Conservation (phyloP, 768 basidiomycete species). For the Mycena epipterygia region DNA sequence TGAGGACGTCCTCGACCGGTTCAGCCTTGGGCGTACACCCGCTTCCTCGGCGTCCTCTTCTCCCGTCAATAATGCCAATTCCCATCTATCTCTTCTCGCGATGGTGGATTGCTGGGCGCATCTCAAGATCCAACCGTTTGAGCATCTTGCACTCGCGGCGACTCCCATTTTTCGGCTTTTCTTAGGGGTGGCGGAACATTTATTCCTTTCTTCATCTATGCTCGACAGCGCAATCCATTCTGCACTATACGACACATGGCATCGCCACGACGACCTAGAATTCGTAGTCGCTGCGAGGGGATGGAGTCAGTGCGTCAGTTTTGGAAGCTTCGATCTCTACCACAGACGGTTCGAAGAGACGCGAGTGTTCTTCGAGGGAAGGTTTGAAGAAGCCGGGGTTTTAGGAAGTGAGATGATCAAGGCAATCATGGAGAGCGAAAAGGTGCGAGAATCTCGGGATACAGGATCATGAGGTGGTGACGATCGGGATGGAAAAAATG, state of each 20-base stretch:
- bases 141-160: constrained; percentile 92
- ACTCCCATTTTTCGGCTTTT: constrained; percentile 97
- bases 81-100: constrained; percentile 92
- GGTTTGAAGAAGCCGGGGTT: constrained; percentile 89
- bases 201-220: constrained; percentile 80
- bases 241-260: constrained; percentile 80
- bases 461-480: neutral
- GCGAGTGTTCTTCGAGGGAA: constrained; percentile 82
- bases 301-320: constrained; percentile 96
- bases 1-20: constrained; percentile 89
- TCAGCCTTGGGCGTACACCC: constrained; percentile 75
- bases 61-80: constrained; percentile 72
- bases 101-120: constrained; percentile 99
- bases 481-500: too few species aligned
- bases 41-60: constrained; percentile 59
- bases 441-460: constrained; percentile 10
- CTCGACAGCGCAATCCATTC: constrained; percentile 81
- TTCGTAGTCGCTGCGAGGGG: constrained; percentile 94
- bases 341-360: constrained; percentile 84
- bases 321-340: constrained; percentile 94
- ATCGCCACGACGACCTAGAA: constrained; percentile 92
- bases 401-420: constrained; percentile 93
- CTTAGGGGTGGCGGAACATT: constrained; percentile 96
- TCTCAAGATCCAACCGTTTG: constrained; percentile 88
- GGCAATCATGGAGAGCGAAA: constrained; percentile 78